Evolutionary conservation across 2,329 filamentous ascomycete species (phyloP).

Genomic region (Phoma sp.): DNA sequence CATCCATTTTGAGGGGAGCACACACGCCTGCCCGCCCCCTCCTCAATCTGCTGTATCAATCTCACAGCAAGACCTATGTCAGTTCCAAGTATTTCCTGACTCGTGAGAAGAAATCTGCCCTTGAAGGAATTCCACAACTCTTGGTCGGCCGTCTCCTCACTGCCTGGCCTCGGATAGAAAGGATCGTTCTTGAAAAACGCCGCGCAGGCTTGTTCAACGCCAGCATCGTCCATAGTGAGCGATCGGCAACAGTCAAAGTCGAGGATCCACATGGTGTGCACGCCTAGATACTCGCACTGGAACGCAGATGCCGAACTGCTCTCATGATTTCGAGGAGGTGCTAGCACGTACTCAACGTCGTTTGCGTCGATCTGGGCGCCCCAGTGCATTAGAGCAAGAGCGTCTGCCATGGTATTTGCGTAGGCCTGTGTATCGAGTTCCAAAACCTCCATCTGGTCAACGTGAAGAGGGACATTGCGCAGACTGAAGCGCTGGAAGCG

Average conservation of each 20-base stretch:
- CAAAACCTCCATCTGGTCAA: background rate
- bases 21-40: background rate
- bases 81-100: background rate
- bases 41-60: background rate
- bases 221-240: background rate
- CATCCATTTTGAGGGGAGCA: too few species aligned
- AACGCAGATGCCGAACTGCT: background rate
- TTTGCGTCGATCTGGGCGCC: constrained; percentile 55
- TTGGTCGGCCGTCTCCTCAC: constrained; percentile 11
- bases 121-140: constrained; percentile 18
- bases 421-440: constrained; percentile 35
- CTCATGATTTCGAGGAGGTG: constrained; percentile 7
- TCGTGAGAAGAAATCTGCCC: constrained; percentile 11
- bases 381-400: constrained; percentile 61
- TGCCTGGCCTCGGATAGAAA: background rate
- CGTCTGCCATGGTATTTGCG: constrained; percentile 55
- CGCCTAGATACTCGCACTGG: background rate
- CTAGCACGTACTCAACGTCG: constrained; percentile 64
- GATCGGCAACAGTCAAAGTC: background rate
- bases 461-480: background rate
- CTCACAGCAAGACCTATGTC: background rate
- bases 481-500: background rate
- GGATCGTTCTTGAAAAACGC: background rate
- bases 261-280: background rate
- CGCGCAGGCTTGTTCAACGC: background rate